Evolutionary conservation across 257 asterid genomes (phyloP), one percentile per base, ranked within the genome.

Genomic region (Rehmannia glutinosa): DNA sequence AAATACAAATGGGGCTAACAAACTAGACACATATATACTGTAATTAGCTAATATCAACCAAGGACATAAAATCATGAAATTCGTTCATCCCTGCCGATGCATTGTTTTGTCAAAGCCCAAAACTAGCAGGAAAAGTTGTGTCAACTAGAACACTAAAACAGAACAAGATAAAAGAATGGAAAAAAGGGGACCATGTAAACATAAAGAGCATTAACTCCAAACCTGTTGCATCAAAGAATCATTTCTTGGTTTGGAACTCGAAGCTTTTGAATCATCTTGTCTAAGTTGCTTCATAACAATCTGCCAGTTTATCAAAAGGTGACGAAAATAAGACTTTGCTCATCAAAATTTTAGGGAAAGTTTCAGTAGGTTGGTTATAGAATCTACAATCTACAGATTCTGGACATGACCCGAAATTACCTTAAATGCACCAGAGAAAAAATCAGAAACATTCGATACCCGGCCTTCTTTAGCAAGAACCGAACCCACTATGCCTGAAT

Each of bases 151-250:
- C 10, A 49, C 55, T 43, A n/a, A 17, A 33, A 53, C 57, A 59
- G 25, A 50, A 39, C n/a, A 47, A 61, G 27, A 35, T 33, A 6
- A 45, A 15, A 53, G 2, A 32, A 15, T 6, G 20, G 4, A 17
- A 66, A 61, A 28, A 68, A 41, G 13, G 19, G 3, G 62, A 56
- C 36, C 15, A 66, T 35, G 56, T 27, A 35, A 32, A 8, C 50
- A 41, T 30, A 15, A 33, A 47, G 41, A 46, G 10, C 56, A 53
- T 5, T 16, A 68, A 63, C 32, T 54, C 73, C 73, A 60, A 65
- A 94, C 99, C 97, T 88, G 96, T 77, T 86, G 87, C 85, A 85
- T 52, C 82, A 87, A 88, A 58, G 83, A 69, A 74, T 91, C 96
- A 75, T 81, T 78, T 50, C 36, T 69, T 12, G 90, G 92, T 75